Conservation (phyloP, 2,329 filamentous ascomycete genomes). For the Ophiostoma australiae region DNA sequence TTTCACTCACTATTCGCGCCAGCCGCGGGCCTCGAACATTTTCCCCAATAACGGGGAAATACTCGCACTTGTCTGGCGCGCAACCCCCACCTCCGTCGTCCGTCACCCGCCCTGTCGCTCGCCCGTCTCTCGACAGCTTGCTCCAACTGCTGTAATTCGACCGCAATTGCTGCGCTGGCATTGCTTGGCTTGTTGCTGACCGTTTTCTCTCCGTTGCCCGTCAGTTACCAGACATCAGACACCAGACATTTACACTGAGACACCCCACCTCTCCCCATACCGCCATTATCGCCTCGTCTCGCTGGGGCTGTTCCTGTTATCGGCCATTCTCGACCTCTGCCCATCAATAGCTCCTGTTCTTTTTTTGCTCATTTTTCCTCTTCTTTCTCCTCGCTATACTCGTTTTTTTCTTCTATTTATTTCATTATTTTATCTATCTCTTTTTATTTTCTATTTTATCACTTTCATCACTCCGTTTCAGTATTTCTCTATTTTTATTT, state of each 20-base stretch:
- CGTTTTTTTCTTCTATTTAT: neutral
- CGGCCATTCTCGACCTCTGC: neutral
- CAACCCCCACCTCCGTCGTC: neutral
- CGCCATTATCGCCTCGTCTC: neutral
- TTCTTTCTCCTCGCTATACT: neutral
- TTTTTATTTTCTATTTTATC: neutral
- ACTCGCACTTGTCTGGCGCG: slow-evolving; percentile 24
- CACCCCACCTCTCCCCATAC: slow-evolving; percentile 12
- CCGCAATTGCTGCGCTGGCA: neutral
- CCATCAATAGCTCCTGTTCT: neutral
- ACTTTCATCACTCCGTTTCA: neutral
- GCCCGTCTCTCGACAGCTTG: neutral
- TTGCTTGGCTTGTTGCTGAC: neutral
- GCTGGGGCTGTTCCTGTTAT: slow-evolving; percentile 8
- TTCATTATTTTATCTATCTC: neutral
- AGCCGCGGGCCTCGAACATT: slow-evolving; percentile 6
- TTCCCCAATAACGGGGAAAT: slow-evolving; percentile 24
- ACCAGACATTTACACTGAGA: neutral
- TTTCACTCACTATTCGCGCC: neutral
- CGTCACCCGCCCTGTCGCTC: neutral
- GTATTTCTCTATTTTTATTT: slow-evolving; percentile 1
- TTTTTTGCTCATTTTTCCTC: neutral
- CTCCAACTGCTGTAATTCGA: neutral
- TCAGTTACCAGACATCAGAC: neutral
- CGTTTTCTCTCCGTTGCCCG: neutral